Evolutionary conservation across 257 asterid species (phyloP).

Genomic region (Forsythia viridissima): DNA sequence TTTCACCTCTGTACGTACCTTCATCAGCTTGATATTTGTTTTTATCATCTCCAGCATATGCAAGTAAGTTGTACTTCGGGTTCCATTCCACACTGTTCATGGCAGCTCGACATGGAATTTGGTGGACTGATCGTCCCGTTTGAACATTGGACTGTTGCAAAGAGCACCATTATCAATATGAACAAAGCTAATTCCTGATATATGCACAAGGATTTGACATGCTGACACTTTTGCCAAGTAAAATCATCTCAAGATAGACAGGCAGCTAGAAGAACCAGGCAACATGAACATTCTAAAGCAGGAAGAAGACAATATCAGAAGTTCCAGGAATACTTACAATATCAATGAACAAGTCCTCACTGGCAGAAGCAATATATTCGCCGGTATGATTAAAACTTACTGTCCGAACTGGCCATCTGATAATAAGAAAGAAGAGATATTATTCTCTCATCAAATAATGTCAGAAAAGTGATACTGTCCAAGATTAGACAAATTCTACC

Average conservation of each 20-base stretch:
- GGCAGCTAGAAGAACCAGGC: not conserved
- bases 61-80: conserved; percentile 85
- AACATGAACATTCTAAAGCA: not conserved
- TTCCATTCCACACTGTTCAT: conserved; percentile 99
- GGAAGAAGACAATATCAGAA: conserved; percentile 1
- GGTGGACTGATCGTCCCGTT: conserved; percentile 84
- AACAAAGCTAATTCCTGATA: not conserved
- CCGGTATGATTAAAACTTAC: conserved; percentile 94
- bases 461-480: not conserved
- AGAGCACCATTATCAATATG: conserved; percentile 10
- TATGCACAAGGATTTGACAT: not conserved
- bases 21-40: conserved; percentile 91
- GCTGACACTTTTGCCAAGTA: conserved; percentile 7
- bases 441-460: conserved; percentile 1
- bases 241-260: conserved; percentile 6
- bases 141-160: conserved; percentile 69
- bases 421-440: conserved; percentile 20
- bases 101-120: conserved; percentile 94
- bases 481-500: not conserved
- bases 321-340: conserved; percentile 56
- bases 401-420: conserved; percentile 98
- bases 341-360: conserved; percentile 93
- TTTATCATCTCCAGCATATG: conserved; percentile 98
- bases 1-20: conserved; percentile 42
- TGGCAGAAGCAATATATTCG: conserved; percentile 94